Evolutionary conservation across 768 basidiomycete species (phyloP), one percentile per base, ranked within the genome.

Genomic region (Xerocomellus amylosporus): DNA sequence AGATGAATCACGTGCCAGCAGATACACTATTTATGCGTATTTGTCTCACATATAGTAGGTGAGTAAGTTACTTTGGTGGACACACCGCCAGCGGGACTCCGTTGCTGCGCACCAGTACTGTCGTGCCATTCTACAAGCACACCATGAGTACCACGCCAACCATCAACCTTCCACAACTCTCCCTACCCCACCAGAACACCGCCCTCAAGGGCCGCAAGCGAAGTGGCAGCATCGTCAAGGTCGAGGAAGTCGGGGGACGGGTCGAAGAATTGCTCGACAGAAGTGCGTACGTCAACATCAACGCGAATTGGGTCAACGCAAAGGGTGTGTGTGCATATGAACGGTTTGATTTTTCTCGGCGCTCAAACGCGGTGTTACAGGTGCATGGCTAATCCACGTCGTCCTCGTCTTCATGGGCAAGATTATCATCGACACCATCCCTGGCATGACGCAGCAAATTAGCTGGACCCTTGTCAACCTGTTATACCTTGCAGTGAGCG

Each of bases 321-420:
- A 96, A 96, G 75, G 93, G 93, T 90, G 40, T 46, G 53, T 20
- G 28, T 26, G 5, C 37, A 42, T 37, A 5, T 72, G 3, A 9
- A 67, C 30, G 22, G 34, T 8, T n/a, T 20, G 2, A 43, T 33
- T 19, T 54, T 52, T 51, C 51, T 48, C 40, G 7, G 41, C 36
- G 38, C 52, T 36, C 40, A 49, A 31, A 30, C 46, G 9, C 47
- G 49, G n/a, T 51, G 49, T 48, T 36, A 4, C 63, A 98, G 96
- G 97, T 54, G 95, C 97, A 62, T 99, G 97, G 97, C 75, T 96
- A 62, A 98, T 99, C 56, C 97, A 99, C 70, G 84, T 95, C 51
- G 87, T 98, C 38, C 84, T 99, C 66, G 93, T 99, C 64, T 79
- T 90, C 49, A 73, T 83, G 22, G 93, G 91, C 52, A 99, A 98